Base-by-base conservation (phyloP, 2,329 filamentous ascomycete species). In the Clonostachys rosea region DNA sequence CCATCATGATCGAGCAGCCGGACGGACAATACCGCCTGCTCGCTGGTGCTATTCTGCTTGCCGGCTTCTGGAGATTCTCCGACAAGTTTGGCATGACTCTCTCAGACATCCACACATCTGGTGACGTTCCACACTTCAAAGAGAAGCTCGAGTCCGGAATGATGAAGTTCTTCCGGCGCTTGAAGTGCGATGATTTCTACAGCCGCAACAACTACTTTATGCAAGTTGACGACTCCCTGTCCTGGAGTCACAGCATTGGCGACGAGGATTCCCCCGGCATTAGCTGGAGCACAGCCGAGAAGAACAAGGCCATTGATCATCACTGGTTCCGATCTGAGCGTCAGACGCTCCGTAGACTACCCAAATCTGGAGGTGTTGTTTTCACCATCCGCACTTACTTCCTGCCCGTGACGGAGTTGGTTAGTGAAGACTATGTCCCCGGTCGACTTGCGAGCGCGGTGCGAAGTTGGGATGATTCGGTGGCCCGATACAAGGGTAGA, bases 371-470 rank as follows among this genome's bases (percentile, higher is more conserved):
- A 0, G 81, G 72, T 1, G 70, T 85, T 2, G 79, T 85, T 5
- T 92, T 92, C 57, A 91, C 88, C 0, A 89, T 92, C 44, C 72
- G 88, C 12, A 92, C 88, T 1, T 92, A 92, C 62, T 91, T 92
- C 58, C 78, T 84, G 49, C 86, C 86, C 0, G 67, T 92, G 33
- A 83, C 75, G 0, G 81, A 84, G 14, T 78, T 92, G 49, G 82
- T 69, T 0, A 63, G 80, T 60, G 87, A 92, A 66, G 79, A 83
- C 16, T 88, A 87, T 61, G 88, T 95, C 1, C 89, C 89, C 0
- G 89, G 89, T 0, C 66, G 89, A 34, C 63, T 95, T 57, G 89
- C 89, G 3, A 89, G 85, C 55, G 89, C 87, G 6, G 69, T 95
- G 5, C 72, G 89, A 37, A 92, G 88, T 62, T 94, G 89, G 89